These are phyloP conservation scores for Tolypocladium tundrense DNA, from an alignment of 2,329 filamentous ascomycete genomes.

Conservation along the genomic window DNA sequence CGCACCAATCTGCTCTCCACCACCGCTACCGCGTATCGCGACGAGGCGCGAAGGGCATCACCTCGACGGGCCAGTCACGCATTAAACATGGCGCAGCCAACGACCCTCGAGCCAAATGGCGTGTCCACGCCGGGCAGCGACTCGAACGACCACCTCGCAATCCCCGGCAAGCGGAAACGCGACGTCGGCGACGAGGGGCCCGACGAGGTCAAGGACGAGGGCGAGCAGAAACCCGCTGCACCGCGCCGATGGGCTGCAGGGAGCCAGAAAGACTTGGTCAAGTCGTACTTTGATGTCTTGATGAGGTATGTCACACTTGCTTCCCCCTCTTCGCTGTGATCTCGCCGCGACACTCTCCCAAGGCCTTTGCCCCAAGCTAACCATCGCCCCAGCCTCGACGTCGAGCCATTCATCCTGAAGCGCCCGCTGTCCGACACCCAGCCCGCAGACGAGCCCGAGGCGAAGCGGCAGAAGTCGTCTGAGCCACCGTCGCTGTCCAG, in stretches of 20 bases:
- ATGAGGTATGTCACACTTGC: conserved; percentile 21
- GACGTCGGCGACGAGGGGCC: conserved; percentile 33
- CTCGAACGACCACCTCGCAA: conserved; percentile 18
- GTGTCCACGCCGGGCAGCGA: conserved; percentile 23
- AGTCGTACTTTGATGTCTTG: conserved; percentile 26
- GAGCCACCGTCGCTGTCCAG: conserved; percentile 28
- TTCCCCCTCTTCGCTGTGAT: neutral
- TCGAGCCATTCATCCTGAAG: conserved; percentile 43
- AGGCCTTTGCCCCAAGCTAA: conserved; percentile 14
- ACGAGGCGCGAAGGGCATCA: conserved; percentile 22
- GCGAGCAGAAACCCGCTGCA: conserved; percentile 12
- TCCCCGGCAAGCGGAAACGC: conserved; percentile 49
- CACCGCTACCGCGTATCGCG: conserved; percentile 27
- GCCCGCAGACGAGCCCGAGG: conserved; percentile 38
- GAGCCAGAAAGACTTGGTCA: conserved; percentile 25
- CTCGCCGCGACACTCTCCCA: neutral
- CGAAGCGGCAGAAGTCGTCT: conserved; percentile 51
- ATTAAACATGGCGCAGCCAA: conserved; percentile 31
- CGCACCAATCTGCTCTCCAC: conserved; percentile 25
- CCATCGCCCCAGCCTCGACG: conserved; percentile 38
- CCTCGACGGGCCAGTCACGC: conserved; percentile 10
- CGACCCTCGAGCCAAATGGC: conserved; percentile 30
- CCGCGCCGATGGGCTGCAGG: conserved; percentile 13
- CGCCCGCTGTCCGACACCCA: conserved; percentile 36
- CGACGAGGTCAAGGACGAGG: conserved; percentile 16